A percentile compares a stretch with the other conserved stretches of the same genome.
phyloP scores from a whole-genome alignment of 129 eudicot species.

The Centrapalus pauciflorus region DNA sequence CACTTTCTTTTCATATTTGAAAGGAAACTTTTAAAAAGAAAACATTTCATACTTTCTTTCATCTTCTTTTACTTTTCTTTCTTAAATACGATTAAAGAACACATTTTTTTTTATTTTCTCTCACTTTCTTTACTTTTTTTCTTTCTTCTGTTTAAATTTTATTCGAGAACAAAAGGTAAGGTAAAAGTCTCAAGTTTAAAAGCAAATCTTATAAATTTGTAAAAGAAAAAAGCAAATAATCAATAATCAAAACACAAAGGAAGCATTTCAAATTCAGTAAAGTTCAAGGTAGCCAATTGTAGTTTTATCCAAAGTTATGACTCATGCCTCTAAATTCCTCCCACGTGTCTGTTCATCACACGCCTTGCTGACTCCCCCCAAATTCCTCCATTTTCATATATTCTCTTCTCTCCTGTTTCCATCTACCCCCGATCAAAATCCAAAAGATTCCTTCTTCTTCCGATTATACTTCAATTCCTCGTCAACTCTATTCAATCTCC shows the following conservation, averaged over 20 bases:
- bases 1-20: no score
- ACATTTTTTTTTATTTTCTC: no score
- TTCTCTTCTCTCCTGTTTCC: background rate
- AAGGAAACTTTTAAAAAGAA: no score
- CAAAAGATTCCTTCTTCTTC: background rate
- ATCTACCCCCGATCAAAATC: background rate
- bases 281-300: conserved; percentile 6
- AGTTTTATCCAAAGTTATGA: conserved; percentile 15
- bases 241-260: background rate
- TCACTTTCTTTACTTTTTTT: no score
- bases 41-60: no score
- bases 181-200: background rate
- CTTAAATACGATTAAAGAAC: no score
- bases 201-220: background rate
- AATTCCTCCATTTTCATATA: conserved; percentile 18
- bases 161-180: no score
- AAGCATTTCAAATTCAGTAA: background rate
- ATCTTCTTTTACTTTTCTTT: no score
- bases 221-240: background rate
- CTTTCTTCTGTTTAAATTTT: no score
- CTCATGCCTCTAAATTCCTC: conserved; percentile 11
- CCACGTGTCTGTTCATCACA: conserved; percentile 32
- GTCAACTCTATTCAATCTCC: background rate
- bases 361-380: conserved; percentile 28
- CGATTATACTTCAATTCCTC: background rate